A percentile compares a stretch with the other conserved stretches of the same genome.
phyloP scores from a whole-genome alignment of 495 filamentous ascomycete species.

The Hamigera avellanea region DNA sequence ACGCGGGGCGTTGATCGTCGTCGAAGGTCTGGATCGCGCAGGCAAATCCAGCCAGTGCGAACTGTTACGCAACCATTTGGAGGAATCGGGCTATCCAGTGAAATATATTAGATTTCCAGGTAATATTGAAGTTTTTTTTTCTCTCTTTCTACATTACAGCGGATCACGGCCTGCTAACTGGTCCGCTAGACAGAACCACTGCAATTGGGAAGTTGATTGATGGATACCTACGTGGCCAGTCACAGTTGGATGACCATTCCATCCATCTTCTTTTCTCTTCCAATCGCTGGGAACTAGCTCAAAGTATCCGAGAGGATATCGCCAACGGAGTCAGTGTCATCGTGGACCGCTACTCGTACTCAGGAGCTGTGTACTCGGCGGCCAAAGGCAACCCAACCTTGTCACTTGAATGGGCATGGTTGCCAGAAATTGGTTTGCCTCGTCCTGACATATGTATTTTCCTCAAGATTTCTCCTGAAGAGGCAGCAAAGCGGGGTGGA shows the following conservation, averaged over 20 bases:
- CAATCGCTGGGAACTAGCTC: conserved; percentile 85
- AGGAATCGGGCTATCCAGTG: conserved; percentile 49
- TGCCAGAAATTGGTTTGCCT: conserved; percentile 79
- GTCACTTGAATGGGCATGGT: conserved; percentile 63
- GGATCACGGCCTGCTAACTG: conserved; percentile 7
- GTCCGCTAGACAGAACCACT: conserved; percentile 62
- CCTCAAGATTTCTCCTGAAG: conserved; percentile 62
- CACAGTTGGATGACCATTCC: conserved; percentile 75
- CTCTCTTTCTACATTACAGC: not conserved
- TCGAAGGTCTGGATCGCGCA: conserved; percentile 89
- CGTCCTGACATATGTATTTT: conserved; percentile 82
- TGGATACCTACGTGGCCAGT: conserved; percentile 63
- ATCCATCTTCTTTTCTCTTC: conserved; percentile 95
- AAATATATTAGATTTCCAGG: conserved; percentile 81
- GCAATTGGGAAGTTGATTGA: conserved; percentile 87
- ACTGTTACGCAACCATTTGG: conserved; percentile 51
- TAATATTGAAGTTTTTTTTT: conserved; percentile 26
- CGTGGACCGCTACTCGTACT: conserved; percentile 89
- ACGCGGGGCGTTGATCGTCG: conserved; percentile 71
- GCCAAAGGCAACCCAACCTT: conserved; percentile 68
- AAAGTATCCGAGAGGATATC: conserved; percentile 51
- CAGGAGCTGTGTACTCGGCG: conserved; percentile 88
- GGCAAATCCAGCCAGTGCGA: conserved; percentile 94
- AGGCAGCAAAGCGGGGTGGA: conserved; percentile 64
- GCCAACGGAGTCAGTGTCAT: conserved; percentile 59